A percentile compares a stretch with the other conserved stretches of the same genome.
phyloP scores from a whole-genome alignment of 148 eudicot genomes.

The Cornus suecica region DNA sequence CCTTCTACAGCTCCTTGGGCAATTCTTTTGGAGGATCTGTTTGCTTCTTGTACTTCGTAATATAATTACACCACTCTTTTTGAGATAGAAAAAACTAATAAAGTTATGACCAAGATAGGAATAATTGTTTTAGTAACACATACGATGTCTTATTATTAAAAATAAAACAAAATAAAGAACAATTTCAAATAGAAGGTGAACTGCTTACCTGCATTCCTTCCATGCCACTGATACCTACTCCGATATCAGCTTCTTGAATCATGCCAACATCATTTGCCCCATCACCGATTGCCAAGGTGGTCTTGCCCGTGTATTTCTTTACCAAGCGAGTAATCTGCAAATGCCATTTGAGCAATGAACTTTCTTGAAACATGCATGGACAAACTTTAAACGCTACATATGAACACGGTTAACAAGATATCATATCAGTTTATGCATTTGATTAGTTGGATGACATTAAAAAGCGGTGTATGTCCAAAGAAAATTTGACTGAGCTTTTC shows the following conservation, averaged over 20 bases:
- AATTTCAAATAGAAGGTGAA: neutral
- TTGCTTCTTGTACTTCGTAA: too few species aligned
- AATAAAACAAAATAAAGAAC: neutral
- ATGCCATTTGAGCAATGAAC: neutral
- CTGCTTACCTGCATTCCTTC: constrained; percentile 48
- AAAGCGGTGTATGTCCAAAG: too few species aligned
- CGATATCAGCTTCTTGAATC: constrained; percentile 58
- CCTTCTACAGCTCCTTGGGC: too few species aligned
- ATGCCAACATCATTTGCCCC: constrained; percentile 54
- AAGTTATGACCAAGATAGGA: too few species aligned
- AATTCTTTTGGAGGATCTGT: too few species aligned
- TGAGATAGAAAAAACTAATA: too few species aligned
- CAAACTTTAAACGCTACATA: neutral
- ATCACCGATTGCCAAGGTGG: constrained; percentile 45
- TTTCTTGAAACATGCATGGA: neutral
- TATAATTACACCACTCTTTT: too few species aligned
- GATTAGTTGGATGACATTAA: too few species aligned
- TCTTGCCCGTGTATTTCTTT: constrained; percentile 31
- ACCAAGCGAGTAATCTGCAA: constrained; percentile 36
- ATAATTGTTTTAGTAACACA: too few species aligned
- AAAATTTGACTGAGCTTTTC: too few species aligned
- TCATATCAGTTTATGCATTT: neutral
- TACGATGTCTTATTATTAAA: neutral
- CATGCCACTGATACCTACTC: constrained; percentile 49
- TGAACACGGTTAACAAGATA: neutral